Percentiles rank a stretch among this genome's conserved stretches.
These are phyloP conservation scores for Termitomyces heimii DNA, from an alignment of 768 basidiomycete species.

Conservation along the genomic window DNA sequence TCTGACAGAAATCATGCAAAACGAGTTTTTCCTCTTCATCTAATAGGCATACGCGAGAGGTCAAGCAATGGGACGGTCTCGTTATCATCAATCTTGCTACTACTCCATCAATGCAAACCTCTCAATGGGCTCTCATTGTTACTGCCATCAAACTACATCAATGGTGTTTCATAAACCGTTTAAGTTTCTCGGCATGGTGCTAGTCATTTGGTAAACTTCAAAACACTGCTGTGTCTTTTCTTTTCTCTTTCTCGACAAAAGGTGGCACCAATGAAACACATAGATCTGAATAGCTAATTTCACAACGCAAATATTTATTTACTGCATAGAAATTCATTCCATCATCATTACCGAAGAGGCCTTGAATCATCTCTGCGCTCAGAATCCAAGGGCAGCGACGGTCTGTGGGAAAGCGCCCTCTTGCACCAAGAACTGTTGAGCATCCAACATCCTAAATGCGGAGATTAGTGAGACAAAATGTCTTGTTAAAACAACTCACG, in stretches of 20 bases:
- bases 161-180: too few species aligned
- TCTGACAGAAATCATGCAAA: too few species aligned
- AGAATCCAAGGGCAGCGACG: conserved; percentile 26
- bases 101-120: neutral
- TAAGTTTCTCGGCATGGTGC: neutral
- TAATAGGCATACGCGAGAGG: too few species aligned
- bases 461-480: neutral
- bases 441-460: conserved; percentile 27
- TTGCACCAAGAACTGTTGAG: conserved; percentile 24
- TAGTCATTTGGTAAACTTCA: neutral
- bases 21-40: too few species aligned
- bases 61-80: too few species aligned
- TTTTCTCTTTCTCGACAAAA: neutral
- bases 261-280: neutral
- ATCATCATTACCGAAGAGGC: neutral
- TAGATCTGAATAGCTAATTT: neutral
- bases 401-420: conserved; percentile 27
- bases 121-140: neutral
- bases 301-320: neutral
- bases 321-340: conserved; percentile 1
- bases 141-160: neutral
- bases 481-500: neutral
- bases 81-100: neutral
- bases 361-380: neutral
- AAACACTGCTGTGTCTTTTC: neutral